Evolutionary conservation across 2,329 filamentous ascomycete genomes (phyloP).

Genomic region (Cladobotryum mycophilum): DNA sequence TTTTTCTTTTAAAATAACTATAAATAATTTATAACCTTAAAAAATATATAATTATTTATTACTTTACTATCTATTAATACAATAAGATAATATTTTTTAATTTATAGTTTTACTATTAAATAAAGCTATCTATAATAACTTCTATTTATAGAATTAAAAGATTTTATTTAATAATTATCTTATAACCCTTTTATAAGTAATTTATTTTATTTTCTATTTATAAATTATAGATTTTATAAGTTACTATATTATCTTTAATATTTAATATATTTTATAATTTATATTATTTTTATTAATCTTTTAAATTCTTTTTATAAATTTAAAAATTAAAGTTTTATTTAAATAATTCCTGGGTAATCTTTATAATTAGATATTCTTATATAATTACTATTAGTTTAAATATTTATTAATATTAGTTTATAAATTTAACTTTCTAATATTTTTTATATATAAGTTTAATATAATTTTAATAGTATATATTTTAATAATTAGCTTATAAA

Average conservation of each 20-base stretch:
- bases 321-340: not conserved
- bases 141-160: not conserved
- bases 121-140: not conserved
- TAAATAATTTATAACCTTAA: too few relatives aligned
- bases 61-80: too few relatives aligned
- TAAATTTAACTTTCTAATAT: not conserved
- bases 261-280: not conserved
- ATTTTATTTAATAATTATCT: not conserved
- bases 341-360: not conserved
- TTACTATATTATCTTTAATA: not conserved
- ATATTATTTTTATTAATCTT: not conserved
- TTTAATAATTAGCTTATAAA: not conserved
- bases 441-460: not conserved
- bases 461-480: not conserved
- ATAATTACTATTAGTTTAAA: not conserved
- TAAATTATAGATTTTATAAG: not conserved
- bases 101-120: not conserved
- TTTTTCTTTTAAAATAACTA: not conserved
- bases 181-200: not conserved
- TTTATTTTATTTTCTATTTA: not conserved
- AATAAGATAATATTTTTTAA: too few relatives aligned
- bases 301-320: not conserved
- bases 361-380: not conserved
- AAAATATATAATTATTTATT: too few relatives aligned
- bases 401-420: not conserved